A percentile compares a stretch with the other conserved stretches of the same genome.
Evolutionary conservation across 1,284 basidiomycete species (phyloP).

Genomic region (Coniophora puteana): DNA sequence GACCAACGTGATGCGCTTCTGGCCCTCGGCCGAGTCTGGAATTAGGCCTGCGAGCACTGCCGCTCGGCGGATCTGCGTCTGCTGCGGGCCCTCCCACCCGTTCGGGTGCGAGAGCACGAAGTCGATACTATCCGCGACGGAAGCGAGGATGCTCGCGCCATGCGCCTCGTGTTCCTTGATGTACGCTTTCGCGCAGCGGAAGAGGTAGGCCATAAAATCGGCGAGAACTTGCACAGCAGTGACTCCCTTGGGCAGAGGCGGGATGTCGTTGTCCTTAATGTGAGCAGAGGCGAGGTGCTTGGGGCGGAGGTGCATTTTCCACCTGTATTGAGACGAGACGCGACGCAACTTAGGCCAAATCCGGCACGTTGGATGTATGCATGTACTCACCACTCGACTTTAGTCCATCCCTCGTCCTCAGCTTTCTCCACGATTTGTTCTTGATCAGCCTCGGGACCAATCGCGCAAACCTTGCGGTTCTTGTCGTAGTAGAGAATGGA

Average conservation of each 20-base stretch:
- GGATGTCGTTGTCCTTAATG: slow-evolving; percentile 26
- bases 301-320: slow-evolving; percentile 53
- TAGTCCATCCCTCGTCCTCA: slow-evolving; percentile 38
- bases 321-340: slow-evolving; percentile 34
- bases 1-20: slow-evolving; percentile 36
- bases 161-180: slow-evolving; percentile 43
- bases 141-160: slow-evolving; percentile 32
- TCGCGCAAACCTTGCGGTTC: slow-evolving; percentile 37
- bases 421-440: slow-evolving; percentile 34
- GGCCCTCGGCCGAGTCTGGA: slow-evolving; percentile 20
- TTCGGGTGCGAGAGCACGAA: slow-evolving; percentile 38
- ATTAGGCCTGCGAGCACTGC: slow-evolving; percentile 30
- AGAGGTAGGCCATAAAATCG: slow-evolving; percentile 49
- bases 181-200: slow-evolving; percentile 36
- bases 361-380: slow-evolving; percentile 2
- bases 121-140: slow-evolving; percentile 26
- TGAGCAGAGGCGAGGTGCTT: slow-evolving; percentile 21
- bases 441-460: slow-evolving; percentile 44
- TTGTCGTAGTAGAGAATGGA: slow-evolving; percentile 48
- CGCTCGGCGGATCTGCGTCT: slow-evolving; percentile 32
- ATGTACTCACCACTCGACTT: slow-evolving; percentile 43
- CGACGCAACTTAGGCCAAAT: neutral
- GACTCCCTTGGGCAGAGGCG: slow-evolving; percentile 42
- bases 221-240: slow-evolving; percentile 40
- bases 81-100: slow-evolving; percentile 38